These are phyloP conservation scores for Scleromitrula shiraiana DNA, from an alignment of 2,329 filamentous ascomycete species.

Conservation along the genomic window DNA sequence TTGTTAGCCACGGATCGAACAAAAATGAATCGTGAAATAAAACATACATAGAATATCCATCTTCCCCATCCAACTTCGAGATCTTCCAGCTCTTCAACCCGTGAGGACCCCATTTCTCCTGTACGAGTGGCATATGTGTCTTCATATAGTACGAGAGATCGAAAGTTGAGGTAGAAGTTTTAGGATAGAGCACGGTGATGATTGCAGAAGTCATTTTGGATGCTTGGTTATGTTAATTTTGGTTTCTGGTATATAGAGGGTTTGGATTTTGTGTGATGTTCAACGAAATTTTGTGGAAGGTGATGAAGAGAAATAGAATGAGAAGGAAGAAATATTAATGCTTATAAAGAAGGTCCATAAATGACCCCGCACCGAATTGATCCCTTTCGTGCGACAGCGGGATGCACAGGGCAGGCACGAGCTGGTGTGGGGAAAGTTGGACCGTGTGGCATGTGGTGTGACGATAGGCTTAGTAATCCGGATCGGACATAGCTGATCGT, in stretches of 20 bases:
- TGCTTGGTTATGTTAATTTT: neutral
- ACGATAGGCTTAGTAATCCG: no score
- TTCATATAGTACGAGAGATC: constrained; percentile 2
- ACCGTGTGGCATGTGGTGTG: no score
- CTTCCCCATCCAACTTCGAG: neutral
- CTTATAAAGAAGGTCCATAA: no score
- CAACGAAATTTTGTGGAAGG: no score
- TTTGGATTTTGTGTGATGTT: neutral
- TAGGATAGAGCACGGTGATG: constrained; percentile 3
- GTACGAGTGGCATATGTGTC: constrained; percentile 4
- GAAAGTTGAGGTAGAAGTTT: constrained; percentile 6
- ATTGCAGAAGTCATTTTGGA: constrained; percentile 1
- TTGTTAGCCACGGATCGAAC: neutral
- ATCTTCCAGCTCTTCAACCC: neutral
- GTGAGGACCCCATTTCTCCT: constrained; percentile 1
- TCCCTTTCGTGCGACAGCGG: no score
- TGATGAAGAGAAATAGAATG: no score
- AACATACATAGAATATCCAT: neutral
- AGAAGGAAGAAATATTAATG: no score
- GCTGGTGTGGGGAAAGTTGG: no score
- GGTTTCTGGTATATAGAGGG: neutral
- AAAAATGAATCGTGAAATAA: neutral
- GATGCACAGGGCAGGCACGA: no score
- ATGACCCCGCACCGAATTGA: no score
- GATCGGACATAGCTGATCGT: no score